These are phyloP conservation scores for Trebouxia sp. DNA, from an alignment of 139 green algal species.

Conservation along the genomic window DNA sequence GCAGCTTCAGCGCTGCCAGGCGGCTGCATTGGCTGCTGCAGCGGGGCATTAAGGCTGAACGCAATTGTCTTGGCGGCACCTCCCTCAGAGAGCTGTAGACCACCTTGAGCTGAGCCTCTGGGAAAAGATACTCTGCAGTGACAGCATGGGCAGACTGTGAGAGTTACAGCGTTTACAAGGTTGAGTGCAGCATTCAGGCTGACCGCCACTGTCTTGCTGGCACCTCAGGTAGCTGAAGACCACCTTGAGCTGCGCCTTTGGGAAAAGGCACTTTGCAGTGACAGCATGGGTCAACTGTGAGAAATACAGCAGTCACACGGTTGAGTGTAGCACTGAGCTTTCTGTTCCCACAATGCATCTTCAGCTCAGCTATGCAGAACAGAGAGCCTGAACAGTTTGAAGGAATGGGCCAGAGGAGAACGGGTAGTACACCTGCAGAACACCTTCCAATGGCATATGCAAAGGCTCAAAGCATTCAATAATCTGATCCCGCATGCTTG, in stretches of 20 bases:
- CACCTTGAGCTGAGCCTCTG: slow-evolving; percentile 31
- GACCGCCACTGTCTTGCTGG: background rate
- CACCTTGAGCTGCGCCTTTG: slow-evolving; percentile 30
- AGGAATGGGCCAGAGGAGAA: too few species aligned
- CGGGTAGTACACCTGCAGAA: too few species aligned
- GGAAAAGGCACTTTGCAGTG: slow-evolving; percentile 63
- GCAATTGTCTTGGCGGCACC: background rate
- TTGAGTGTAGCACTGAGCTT: background rate
- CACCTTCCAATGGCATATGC: too few species aligned
- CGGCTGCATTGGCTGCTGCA: background rate
- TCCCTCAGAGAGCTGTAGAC: background rate
- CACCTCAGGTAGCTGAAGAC: background rate
- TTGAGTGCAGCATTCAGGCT: background rate
- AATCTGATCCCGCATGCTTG: too few species aligned
- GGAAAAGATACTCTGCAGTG: slow-evolving; percentile 64
- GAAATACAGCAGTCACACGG: too few species aligned
- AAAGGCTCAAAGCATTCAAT: too few species aligned
- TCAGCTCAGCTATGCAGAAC: too few species aligned
- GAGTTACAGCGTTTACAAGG: too few species aligned
- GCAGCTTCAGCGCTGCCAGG: slow-evolving; percentile 35
- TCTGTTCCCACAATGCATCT: too few species aligned
- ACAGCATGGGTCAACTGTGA: too few species aligned
- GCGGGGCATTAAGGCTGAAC: background rate
- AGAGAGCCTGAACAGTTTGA: too few species aligned
- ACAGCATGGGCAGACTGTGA: too few species aligned